phyloP scores from a whole-genome alignment of 352 stramenopile species.

The Thalassiosira mediterranea region DNA sequence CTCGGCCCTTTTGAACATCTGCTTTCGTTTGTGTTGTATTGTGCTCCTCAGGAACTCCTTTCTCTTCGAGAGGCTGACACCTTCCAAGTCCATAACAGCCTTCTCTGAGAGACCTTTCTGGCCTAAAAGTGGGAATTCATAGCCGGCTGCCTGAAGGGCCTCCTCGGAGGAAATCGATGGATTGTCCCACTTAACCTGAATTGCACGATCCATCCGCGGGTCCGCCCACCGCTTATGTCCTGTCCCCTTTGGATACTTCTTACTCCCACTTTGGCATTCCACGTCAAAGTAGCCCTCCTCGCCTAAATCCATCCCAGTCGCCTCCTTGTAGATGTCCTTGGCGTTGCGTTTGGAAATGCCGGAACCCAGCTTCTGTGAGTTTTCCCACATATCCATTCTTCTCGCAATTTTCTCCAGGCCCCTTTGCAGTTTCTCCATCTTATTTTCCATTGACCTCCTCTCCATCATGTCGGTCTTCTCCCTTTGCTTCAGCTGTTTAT shows the following conservation, averaged over 20 bases:
- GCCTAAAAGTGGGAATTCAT: conserved; percentile 9
- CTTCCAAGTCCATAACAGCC: conserved; percentile 20
- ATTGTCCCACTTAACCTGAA: conserved; percentile 19
- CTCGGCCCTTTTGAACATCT: not conserved
- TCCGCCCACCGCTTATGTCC: conserved; percentile 20
- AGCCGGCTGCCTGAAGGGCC: conserved; percentile 22
- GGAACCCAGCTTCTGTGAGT: not conserved
- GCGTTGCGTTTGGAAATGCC: not conserved
- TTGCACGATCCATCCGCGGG: conserved; percentile 27
- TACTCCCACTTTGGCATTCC: not conserved
- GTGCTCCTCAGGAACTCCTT: conserved; percentile 33
- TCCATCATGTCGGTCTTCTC: not conserved
- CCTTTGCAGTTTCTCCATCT: not conserved
- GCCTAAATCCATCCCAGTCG: conserved; percentile 4
- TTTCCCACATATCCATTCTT: conserved; percentile 18
- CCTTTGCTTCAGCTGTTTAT: conserved; percentile 18
- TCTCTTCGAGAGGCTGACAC: conserved; percentile 16
- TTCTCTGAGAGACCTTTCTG: not conserved
- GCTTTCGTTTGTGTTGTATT: conserved; percentile 8
- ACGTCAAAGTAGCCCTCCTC: conserved; percentile 6
- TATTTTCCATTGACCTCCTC: not conserved
- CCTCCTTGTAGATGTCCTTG: conserved; percentile 16
- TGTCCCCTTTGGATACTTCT: conserved; percentile 4
- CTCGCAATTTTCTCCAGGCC: conserved; percentile 17
- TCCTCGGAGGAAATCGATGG: conserved; percentile 11